Conservation (phyloP, 768 basidiomycete genomes). For the Cystobasidium tubakii region DNA sequence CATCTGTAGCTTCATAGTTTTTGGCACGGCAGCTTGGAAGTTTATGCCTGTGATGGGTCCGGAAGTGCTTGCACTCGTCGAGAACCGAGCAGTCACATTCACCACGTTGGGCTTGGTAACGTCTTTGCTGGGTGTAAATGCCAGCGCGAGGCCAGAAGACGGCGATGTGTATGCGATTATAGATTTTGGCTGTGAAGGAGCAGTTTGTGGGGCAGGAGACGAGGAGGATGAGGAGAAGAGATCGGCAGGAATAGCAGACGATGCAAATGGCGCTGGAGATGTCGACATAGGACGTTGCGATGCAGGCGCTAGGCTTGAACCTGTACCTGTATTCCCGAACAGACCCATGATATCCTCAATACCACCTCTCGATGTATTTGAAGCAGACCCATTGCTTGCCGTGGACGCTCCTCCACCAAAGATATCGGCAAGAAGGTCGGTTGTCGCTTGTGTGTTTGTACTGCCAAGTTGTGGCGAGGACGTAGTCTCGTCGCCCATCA, state of each 20-base stretch:
- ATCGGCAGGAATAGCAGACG: constrained; percentile 45
- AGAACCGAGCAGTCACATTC: constrained; percentile 83
- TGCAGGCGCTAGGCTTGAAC: constrained; percentile 44
- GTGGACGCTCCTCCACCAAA: constrained; percentile 60
- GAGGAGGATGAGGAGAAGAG: constrained; percentile 43
- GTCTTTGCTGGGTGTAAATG: constrained; percentile 79
- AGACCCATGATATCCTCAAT: constrained; percentile 88
- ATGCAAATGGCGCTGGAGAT: constrained; percentile 43
- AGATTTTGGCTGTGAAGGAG: constrained; percentile 53
- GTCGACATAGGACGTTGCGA: constrained; percentile 47
- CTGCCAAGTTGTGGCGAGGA: constrained; percentile 52
- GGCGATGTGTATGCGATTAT: constrained; percentile 82
- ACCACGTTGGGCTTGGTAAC: constrained; percentile 76
- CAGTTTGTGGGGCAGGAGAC: constrained; percentile 45
- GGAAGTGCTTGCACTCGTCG: constrained; percentile 56
- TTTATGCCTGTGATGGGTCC: constrained; percentile 60
- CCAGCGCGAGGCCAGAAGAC: constrained; percentile 80
- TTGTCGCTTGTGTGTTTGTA: constrained; percentile 59
- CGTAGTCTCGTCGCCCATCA: constrained; percentile 71
- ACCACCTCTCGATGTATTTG: constrained; percentile 53
- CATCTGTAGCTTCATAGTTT: constrained; percentile 97
- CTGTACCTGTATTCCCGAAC: constrained; percentile 58
- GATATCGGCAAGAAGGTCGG: constrained; percentile 86
- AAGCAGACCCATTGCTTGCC: constrained; percentile 50
- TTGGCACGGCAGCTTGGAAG: constrained; percentile 97